Base-by-base conservation (phyloP, 2,329 filamentous ascomycete species). In the Penicillium freii region DNA sequence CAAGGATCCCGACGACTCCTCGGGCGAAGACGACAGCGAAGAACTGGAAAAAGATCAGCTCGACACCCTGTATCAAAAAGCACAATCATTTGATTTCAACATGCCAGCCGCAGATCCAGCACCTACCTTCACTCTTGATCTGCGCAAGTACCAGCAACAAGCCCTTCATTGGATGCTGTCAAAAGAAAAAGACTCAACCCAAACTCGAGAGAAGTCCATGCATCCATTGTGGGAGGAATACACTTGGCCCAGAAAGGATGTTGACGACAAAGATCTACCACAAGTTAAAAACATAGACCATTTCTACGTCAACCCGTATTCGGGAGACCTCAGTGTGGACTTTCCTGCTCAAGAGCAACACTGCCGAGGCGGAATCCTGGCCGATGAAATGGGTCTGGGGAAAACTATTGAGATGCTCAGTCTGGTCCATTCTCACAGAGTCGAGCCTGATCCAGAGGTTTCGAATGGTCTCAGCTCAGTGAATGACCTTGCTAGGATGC, bases 371-470 rank as follows among this genome's bases (percentile, higher is more conserved):
- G 94, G 94, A 6, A 90, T 99, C 56, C 79, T 99, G 42, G 94
- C 94, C 9, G 94, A 99, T 68, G 82, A 97, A 75, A 99, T 99
- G 94, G 94, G 94, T 46, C 80, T 99, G 2, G 94, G 94, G 34
- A 99, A 99, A 78, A 99, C 94, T 0, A 97, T 99, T 52, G 93
- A 99, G 71, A 97, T 99, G 92, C 84, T 99, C 60, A 94, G 91
- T 75, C 79, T 99, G 49, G 84, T 99, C 5, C 94, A 99, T 71
- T 85, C 90, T 0, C 90, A 97, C 71, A 86, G 84, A 60, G 87
- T 86, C 4, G 81, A 87, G 23, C 70, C 73, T 17, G 65, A 67
- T 19, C 62, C 70, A 13, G 64, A 72, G 9, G 50, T 63, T 23
- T 65, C 66, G 39, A 66, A 69, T 59, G 61, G 64, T 39, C 60